These are phyloP conservation scores for Globisporangium camurandrum DNA, from an alignment of 352 stramenopile species.

Conservation along the genomic window DNA sequence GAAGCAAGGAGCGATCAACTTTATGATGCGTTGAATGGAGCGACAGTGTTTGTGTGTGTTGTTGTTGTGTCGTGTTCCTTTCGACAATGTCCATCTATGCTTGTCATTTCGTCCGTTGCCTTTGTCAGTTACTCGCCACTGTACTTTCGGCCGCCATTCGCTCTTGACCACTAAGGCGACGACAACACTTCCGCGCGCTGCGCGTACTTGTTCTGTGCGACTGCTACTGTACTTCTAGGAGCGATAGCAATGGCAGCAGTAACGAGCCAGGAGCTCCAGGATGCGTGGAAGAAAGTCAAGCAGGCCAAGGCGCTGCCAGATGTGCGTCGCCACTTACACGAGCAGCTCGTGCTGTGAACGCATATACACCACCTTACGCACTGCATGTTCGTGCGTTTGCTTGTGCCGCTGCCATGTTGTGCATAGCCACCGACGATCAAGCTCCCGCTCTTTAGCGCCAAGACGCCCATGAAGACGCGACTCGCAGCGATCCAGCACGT, in stretches of 20 bases:
- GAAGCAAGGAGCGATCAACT: slow-evolving; percentile 80
- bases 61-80: no score
- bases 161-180: no score
- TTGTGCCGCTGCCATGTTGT: not conserved
- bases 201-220: no score
- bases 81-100: no score
- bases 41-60: not conserved
- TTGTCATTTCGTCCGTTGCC: no score
- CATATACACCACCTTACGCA: no score
- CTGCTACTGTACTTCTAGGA: no score
- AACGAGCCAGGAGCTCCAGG: slow-evolving; percentile 54
- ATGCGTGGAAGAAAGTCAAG: slow-evolving; percentile 65
- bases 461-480: slow-evolving; percentile 50
- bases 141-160: no score
- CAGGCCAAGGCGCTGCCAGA: slow-evolving; percentile 38
- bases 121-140: no score
- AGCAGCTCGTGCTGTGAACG: not conserved
- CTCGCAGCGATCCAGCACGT: slow-evolving; percentile 54
- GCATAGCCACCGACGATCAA: slow-evolving; percentile 49
- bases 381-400: not conserved
- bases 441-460: slow-evolving; percentile 42
- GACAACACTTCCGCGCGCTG: no score
- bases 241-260: slow-evolving; percentile 48
- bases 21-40: slow-evolving; percentile 52
- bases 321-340: slow-evolving; percentile 14